Percentiles rank a stretch among this genome's conserved stretches.
phyloP scores from a whole-genome alignment of 768 basidiomycete species.

The Tricholoma furcatifolium region DNA sequence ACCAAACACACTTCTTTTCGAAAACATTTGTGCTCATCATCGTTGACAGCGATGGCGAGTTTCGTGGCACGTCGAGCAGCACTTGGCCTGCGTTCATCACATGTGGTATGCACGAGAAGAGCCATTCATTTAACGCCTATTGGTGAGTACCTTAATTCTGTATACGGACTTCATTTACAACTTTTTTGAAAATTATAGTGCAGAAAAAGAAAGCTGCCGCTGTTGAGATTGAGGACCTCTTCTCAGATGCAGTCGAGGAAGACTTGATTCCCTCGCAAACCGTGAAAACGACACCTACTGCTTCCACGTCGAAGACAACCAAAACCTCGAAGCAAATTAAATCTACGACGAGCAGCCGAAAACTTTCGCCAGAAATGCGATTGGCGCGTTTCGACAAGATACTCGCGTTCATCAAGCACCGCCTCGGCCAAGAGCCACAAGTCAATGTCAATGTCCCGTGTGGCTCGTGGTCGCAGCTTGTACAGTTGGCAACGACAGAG shows the following conservation, averaged over 20 bases:
- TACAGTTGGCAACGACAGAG: constrained; percentile 47
- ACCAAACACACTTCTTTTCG: background rate
- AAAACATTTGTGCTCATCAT: background rate
- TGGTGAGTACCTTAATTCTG: background rate
- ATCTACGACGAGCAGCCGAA: background rate
- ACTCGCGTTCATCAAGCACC: background rate
- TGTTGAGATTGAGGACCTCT: constrained; percentile 13
- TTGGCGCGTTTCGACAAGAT: constrained; percentile 1
- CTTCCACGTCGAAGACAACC: background rate
- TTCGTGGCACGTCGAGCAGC: constrained; percentile 4
- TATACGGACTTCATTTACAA: background rate
- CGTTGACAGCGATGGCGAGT: constrained; percentile 7
- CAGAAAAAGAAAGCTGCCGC: constrained; percentile 12
- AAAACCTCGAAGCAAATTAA: no score
- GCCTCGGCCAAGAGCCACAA: background rate
- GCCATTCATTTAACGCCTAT: constrained; percentile 8
- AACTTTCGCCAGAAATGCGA: constrained; percentile 1
- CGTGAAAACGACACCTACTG: background rate
- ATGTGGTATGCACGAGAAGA: background rate
- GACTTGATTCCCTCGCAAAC: constrained; percentile 4
- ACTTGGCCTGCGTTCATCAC: background rate
- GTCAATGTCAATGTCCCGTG: constrained; percentile 27
- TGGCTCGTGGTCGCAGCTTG: constrained; percentile 48
- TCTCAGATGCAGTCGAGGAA: constrained; percentile 7
- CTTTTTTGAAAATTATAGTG: background rate